Evolutionary conservation across 495 filamentous ascomycete genomes (phyloP).

Genomic region (Cetradonia linearis): DNA sequence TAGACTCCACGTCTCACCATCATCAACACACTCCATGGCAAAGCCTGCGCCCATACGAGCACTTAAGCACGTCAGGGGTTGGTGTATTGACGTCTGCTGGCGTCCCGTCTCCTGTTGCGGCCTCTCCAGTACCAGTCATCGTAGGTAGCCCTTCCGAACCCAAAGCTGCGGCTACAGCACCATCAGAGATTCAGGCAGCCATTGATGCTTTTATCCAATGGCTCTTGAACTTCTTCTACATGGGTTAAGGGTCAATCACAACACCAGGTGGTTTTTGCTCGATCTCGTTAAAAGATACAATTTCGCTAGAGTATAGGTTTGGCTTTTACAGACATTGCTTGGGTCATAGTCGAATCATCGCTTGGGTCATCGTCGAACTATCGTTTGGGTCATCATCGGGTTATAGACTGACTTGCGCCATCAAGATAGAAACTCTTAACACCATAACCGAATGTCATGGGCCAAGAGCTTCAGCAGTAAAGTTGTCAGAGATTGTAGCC

Average conservation of each 20-base stretch:
- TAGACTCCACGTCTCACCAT: background rate
- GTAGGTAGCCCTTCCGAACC: conserved; percentile 14
- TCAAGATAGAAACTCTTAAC: conserved; percentile 6
- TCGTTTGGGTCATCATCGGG: too few species aligned
- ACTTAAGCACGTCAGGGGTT: conserved; percentile 18
- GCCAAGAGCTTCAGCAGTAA: background rate
- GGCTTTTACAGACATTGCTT: conserved; percentile 7
- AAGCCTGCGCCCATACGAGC: conserved; percentile 7
- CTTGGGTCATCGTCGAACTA: background rate
- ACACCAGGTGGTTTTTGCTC: background rate
- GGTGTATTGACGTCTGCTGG: conserved; percentile 20
- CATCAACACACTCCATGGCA: background rate
- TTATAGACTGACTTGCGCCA: conserved; percentile 5
- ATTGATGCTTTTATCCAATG: conserved; percentile 23
- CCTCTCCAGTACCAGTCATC: conserved; percentile 20
- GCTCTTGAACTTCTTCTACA: conserved; percentile 22
- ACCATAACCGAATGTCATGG: background rate
- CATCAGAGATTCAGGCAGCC: conserved; percentile 17
- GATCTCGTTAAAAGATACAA: conserved; percentile 1
- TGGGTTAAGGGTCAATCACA: background rate
- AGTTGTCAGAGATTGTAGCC: conserved; percentile 54
- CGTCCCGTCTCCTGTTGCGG: conserved; percentile 14
- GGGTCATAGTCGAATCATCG: conserved; percentile 9
- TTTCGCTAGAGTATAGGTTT: conserved; percentile 7
- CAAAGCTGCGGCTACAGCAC: conserved; percentile 1